Base-by-base conservation (phyloP, 2,329 filamentous ascomycete genomes). In the Trichophyton mentagrophytes region DNA sequence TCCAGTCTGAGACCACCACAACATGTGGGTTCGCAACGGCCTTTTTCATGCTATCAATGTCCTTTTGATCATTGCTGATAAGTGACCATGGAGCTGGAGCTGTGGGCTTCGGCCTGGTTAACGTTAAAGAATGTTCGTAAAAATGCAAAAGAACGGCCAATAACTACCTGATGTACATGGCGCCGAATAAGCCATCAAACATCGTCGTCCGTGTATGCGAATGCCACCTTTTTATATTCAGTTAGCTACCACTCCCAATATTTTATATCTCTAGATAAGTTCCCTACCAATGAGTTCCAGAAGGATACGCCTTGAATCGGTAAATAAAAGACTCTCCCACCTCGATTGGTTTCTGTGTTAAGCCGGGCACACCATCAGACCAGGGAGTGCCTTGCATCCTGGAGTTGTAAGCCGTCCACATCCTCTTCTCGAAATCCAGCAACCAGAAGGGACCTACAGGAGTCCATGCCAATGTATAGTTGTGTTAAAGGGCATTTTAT, bases 221-320 rank as follows among this genome's bases (percentile, higher is more conserved):
- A 44, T 44, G 40, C 40, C 40, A 44, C 40, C 40, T 44, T 30
- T 1, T 7, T 6, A 20, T n/a, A 1, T 20, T 15, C 6, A n/a
- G 4, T 44, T 17, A 44, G 15, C 15, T n/a, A n/a, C 40, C 40
- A n/a, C 17, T 7, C n/a, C 40, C 15, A 15, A 8, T 38, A 13
- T 3, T 11, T 3, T 38, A 38, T 38, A 38, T 38, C 33, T 44
- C 40, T n/a, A 8, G 40, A 44, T 20, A 17, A 44, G 4, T 7
- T 7, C 17, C 40, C 13, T 71, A 76, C 68, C 69, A 71, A 44
- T 69, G 70, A 63, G 63, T 68, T 1, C 74, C 74, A 59, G 72
- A 71, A 6, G 69, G 66, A 51, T 72, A 70, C 1, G 74, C 74
- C 13, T 66, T 69, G 64, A 73, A 68, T 59, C 64, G 65, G 65